Percentiles rank a stretch among this genome's conserved stretches.
These are phyloP conservation scores for Russula lepida DNA, from an alignment of 768 basidiomycete genomes.

Conservation along the genomic window DNA sequence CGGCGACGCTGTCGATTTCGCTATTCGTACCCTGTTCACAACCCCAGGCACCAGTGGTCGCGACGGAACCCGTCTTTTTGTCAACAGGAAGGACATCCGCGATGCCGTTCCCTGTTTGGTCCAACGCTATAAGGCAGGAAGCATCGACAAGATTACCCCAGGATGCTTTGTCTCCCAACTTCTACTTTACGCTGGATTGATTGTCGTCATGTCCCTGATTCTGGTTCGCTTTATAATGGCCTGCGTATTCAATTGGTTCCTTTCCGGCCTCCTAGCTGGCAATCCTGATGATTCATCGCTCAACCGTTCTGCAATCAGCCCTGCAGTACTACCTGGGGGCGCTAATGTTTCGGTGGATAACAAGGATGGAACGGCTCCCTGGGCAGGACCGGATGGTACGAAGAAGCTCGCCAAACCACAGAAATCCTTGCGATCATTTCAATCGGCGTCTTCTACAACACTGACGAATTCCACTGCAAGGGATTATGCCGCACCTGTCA, in stretches of 20 bases:
- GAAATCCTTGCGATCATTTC: conserved; percentile 43
- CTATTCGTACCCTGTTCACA: conserved; percentile 67
- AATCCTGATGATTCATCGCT: conserved; percentile 66
- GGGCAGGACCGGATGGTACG: conserved; percentile 56
- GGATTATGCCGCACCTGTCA: conserved; percentile 46
- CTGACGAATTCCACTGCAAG: conserved; percentile 34
- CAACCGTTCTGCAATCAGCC: conserved; percentile 79
- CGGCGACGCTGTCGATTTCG: conserved; percentile 71
- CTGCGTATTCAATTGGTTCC: conserved; percentile 93
- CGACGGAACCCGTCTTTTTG: conserved; percentile 86
- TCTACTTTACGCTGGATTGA: conserved; percentile 82
- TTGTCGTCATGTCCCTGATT: conserved; percentile 87
- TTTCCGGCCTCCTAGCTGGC: conserved; percentile 73
- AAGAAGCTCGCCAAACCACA: conserved; percentile 42
- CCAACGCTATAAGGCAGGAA: conserved; percentile 84
- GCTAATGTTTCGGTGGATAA: conserved; percentile 94
- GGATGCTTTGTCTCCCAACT: conserved; percentile 90
- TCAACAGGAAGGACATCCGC: conserved; percentile 54
- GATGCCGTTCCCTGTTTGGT: conserved; percentile 71
- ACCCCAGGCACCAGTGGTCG: conserved; percentile 53
- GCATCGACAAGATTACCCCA: conserved; percentile 93
- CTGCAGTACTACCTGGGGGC: conserved; percentile 93
- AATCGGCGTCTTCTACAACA: conserved; percentile 48
- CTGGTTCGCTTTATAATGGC: conserved; percentile 94
- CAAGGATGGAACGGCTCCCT: conserved; percentile 86